Evolutionary conservation across 2,329 filamentous ascomycete genomes (phyloP).

Genomic region (Aspergillus cejpii): DNA sequence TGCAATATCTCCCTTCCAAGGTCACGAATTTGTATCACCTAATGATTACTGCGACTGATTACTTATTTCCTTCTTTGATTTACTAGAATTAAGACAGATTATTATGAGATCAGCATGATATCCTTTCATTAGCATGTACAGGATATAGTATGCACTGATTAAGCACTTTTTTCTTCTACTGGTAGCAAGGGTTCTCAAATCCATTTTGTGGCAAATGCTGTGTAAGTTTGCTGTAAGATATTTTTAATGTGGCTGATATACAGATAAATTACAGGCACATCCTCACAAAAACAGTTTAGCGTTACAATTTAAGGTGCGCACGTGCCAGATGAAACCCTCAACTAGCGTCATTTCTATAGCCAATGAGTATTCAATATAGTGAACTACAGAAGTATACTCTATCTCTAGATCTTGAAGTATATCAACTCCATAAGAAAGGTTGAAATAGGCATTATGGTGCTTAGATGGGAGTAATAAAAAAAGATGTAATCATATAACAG

Average conservation of each 20-base stretch:
- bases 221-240: background rate
- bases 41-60: slow-evolving; percentile 18
- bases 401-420: background rate
- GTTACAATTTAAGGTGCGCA: background rate
- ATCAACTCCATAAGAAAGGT: background rate
- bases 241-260: background rate
- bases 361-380: background rate
- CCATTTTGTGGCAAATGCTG: too few relatives aligned
- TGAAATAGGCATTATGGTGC: background rate
- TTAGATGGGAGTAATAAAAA: background rate
- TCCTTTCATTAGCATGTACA: background rate
- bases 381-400: background rate
- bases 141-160: background rate
- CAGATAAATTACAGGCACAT: background rate
- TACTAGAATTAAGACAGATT: slow-evolving; percentile 11
- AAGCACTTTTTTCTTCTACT: background rate
- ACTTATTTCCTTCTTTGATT: slow-evolving; percentile 3
- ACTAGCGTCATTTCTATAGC: background rate
- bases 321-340: background rate
- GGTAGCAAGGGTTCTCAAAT: too few relatives aligned
- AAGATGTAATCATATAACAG: background rate
- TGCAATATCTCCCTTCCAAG: slow-evolving; percentile 8
- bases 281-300: background rate
- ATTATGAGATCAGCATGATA: background rate
- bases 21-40: slow-evolving; percentile 22